Conservation (phyloP, 2,329 filamentous ascomycete species). For the Dothidotthia symphoricarpi region DNA sequence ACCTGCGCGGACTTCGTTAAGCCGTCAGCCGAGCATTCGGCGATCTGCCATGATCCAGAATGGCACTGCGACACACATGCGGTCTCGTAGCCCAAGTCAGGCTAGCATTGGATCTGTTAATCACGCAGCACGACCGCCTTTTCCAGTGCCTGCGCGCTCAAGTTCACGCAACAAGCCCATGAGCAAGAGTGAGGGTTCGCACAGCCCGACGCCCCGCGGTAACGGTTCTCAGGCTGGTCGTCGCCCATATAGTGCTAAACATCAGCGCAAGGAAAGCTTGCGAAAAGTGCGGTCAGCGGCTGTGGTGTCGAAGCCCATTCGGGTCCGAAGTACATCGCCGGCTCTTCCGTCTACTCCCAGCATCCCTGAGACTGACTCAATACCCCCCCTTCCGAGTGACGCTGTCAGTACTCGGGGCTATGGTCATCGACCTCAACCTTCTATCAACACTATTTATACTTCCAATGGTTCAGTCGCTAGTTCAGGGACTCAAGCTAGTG, state of each 20-base stretch:
- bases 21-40: conserved; percentile 62
- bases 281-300: conserved; percentile 85
- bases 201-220: conserved; percentile 68
- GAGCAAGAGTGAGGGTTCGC: conserved; percentile 70
- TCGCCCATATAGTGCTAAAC: conserved; percentile 42
- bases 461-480: conserved; percentile 57
- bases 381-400: conserved; percentile 72
- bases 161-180: conserved; percentile 76
- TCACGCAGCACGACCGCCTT: conserved; percentile 63
- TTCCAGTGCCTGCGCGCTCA: conserved; percentile 84
- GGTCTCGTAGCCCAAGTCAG: conserved; percentile 64
- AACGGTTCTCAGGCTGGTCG: conserved; percentile 30
- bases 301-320: conserved; percentile 57
- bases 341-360: conserved; percentile 67
- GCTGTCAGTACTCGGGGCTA: conserved; percentile 55
- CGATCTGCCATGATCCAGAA: conserved; percentile 78
- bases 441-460: conserved; percentile 60
- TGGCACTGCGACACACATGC: conserved; percentile 68
- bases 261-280: conserved; percentile 58
- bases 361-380: conserved; percentile 64
- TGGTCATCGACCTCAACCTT: conserved; percentile 58
- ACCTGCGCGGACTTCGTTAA: conserved; percentile 26
- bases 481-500: conserved; percentile 67
- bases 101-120: conserved; percentile 53
- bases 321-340: conserved; percentile 51